Base-by-base conservation (phyloP, 805 yeast genomes). In the Sugiyamaella lignohabitans region DNA sequence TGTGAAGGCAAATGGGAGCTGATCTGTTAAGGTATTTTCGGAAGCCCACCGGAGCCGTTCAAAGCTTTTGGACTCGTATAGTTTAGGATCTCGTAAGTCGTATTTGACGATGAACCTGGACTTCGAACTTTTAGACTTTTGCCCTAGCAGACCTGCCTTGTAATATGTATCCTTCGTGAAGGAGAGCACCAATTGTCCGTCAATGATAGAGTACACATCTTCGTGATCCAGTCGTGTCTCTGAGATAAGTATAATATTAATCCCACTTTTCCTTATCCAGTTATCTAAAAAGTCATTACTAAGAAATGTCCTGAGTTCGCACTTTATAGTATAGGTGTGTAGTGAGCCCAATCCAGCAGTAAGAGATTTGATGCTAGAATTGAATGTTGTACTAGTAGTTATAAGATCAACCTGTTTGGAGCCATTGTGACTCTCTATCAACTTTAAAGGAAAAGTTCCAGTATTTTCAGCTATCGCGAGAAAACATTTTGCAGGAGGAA, bases 71-170 rank as follows among this genome's bases (percentile, higher is more conserved):
- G 48, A 41, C 2, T 54, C 55, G 5, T 46, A 20, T 5, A 14
- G 38, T 10, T 38, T 21, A 29, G 47, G 45, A 19, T 43, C 43
- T 18, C 46, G 21, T 19, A 55, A 20, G 38, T 54, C 51, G 37
- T 38, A 54, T 17, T 18, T 27, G 24, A 50, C 40, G 55, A 42
- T 19, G 32, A 32, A 42, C 22, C 48, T 27, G 11, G 38, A 45
- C 3, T 40, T 42, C 6, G 40, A 46, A 6, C 57, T 49, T 2
- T 46, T 52, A 1, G 70, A 55, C 37, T 47, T 46, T 14, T 47
- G 54, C 1, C 71, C 71, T 6, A 48, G 46, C 4, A 70, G 51
- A 0, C 74, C 74, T 1, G 68, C 58, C 32, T 52, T 50, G 27
- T 54, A 48, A 50, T 67, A 70, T 1, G 60, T 50, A 6, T 59